Evolutionary conservation across 2,329 filamentous ascomycete genomes (phyloP).

Genomic region (Alternaria hordeiaustralica): DNA sequence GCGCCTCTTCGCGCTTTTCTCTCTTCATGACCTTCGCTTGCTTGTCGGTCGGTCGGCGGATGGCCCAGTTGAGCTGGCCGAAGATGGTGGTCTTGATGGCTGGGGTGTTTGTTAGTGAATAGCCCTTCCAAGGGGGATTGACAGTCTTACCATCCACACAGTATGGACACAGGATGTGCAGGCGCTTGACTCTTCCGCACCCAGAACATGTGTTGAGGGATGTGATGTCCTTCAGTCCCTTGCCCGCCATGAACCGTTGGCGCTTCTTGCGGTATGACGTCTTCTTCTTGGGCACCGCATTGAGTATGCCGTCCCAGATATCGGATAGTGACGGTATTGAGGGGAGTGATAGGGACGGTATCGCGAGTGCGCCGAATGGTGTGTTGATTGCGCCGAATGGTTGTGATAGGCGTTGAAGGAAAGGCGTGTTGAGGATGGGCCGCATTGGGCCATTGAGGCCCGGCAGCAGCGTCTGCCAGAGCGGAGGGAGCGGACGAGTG

Average conservation of each 20-base stretch:
- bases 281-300: slow-evolving; percentile 98
- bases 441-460: slow-evolving; percentile 51
- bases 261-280: slow-evolving; percentile 96
- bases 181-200: slow-evolving; percentile 86
- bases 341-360: slow-evolving; percentile 60
- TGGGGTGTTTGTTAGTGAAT: slow-evolving; percentile 20
- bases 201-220: slow-evolving; percentile 86
- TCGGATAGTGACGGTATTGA: slow-evolving; percentile 65
- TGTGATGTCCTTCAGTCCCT: slow-evolving; percentile 89
- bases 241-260: slow-evolving; percentile 92
- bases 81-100: slow-evolving; percentile 47
- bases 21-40: slow-evolving; percentile 37
- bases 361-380: slow-evolving; percentile 56
- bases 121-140: fast-evolving
- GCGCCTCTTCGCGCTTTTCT: slow-evolving; percentile 24
- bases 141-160: slow-evolving; percentile 78
- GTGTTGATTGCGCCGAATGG: slow-evolving; percentile 66
- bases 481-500: slow-evolving; percentile 51
- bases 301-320: slow-evolving; percentile 91
- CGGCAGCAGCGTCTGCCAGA: slow-evolving; percentile 63
- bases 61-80: slow-evolving; percentile 34
- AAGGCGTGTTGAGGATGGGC: slow-evolving; percentile 48
- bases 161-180: slow-evolving; percentile 85
- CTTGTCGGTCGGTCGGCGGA: slow-evolving; percentile 36
- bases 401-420: slow-evolving; percentile 55